phyloP scores from a whole-genome alignment of 2,329 filamentous ascomycete genomes.

The Epichloe sp. region DNA sequence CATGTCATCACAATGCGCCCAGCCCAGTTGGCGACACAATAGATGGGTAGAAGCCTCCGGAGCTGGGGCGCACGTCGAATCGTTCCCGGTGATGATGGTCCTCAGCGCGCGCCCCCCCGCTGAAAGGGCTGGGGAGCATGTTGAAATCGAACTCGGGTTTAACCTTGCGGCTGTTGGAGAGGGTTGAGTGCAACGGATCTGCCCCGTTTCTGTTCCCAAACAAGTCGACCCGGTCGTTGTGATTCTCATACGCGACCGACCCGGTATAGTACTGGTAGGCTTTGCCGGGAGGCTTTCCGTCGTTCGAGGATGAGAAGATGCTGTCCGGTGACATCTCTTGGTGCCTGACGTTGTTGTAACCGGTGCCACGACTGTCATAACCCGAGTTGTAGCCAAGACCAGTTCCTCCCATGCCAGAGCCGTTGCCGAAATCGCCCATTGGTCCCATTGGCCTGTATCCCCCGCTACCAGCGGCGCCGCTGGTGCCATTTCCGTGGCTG shows the following conservation, averaged over 20 bases:
- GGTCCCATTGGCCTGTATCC: constrained; percentile 18
- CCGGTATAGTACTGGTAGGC: constrained; percentile 41
- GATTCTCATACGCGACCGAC: constrained; percentile 37
- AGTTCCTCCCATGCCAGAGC: constrained; percentile 24
- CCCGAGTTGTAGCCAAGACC: constrained; percentile 12
- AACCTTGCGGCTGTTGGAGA: constrained; percentile 22
- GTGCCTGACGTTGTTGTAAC: constrained; percentile 32
- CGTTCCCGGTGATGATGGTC: constrained; percentile 28
- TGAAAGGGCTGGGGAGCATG: constrained; percentile 33
- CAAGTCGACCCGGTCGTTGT: constrained; percentile 36
- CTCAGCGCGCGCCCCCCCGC: constrained; percentile 16
- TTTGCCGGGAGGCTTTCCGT: constrained; percentile 35
- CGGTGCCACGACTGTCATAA: constrained; percentile 15
- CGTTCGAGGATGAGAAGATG: constrained; percentile 34
- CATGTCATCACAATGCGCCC: constrained; percentile 25
- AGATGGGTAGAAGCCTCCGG: constrained; percentile 40
- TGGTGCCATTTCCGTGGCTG: constrained; percentile 54
- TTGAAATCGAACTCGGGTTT: constrained; percentile 36
- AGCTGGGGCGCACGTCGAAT: constrained; percentile 40
- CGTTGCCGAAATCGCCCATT: constrained; percentile 17
- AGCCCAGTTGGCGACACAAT: constrained; percentile 32
- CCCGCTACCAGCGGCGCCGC: constrained; percentile 50
- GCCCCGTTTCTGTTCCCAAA: constrained; percentile 28
- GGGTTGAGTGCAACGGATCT: constrained; percentile 20
- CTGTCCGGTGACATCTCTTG: constrained; percentile 38